Evolutionary conservation across 164 flowering plant species (phyloP).

Genomic region (Brasenia schreberi): DNA sequence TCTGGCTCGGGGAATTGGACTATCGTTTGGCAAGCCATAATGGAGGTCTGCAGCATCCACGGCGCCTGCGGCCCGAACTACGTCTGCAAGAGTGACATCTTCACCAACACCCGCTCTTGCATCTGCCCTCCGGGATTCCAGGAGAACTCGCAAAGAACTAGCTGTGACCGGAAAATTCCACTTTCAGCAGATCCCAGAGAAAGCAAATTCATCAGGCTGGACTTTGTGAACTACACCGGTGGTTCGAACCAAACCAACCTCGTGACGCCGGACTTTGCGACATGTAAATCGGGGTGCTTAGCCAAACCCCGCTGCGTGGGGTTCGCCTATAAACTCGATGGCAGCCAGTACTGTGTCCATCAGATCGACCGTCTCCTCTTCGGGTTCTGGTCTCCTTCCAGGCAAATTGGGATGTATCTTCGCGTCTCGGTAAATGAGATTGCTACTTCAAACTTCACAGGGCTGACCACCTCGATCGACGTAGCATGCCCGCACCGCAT

Average conservation of each 20-base stretch:
- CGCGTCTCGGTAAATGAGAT: constrained; percentile 32
- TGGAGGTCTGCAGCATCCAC: constrained; percentile 29
- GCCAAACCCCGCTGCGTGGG: constrained; percentile 29
- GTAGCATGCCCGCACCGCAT: constrained; percentile 45
- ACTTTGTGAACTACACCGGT: constrained; percentile 44
- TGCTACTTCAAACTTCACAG: constrained; percentile 35
- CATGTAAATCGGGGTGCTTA: constrained; percentile 16
- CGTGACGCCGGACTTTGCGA: background rate
- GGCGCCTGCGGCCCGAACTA: constrained; percentile 43
- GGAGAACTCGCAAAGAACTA: background rate
- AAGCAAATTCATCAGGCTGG: constrained; percentile 39
- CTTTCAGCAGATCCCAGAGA: background rate
- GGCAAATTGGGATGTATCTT: constrained; percentile 29
- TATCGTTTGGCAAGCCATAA: constrained; percentile 36
- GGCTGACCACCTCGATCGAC: constrained; percentile 34
- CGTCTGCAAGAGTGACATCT: constrained; percentile 26
- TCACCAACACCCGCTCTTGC: constrained; percentile 15
- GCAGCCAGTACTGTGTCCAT: constrained; percentile 32
- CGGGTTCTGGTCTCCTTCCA: constrained; percentile 66
- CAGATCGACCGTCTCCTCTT: constrained; percentile 23
- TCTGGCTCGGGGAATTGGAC: constrained; percentile 19
- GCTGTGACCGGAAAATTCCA: constrained; percentile 25
- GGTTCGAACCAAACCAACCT: constrained; percentile 5
- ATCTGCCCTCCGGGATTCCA: constrained; percentile 54
- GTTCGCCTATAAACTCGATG: constrained; percentile 38